Percentiles rank a stretch among this genome's conserved stretches.
Evolutionary conservation across 192 early-diverging fungal genomes (phyloP).

Genomic region (Pilobolus umbonatus): DNA sequence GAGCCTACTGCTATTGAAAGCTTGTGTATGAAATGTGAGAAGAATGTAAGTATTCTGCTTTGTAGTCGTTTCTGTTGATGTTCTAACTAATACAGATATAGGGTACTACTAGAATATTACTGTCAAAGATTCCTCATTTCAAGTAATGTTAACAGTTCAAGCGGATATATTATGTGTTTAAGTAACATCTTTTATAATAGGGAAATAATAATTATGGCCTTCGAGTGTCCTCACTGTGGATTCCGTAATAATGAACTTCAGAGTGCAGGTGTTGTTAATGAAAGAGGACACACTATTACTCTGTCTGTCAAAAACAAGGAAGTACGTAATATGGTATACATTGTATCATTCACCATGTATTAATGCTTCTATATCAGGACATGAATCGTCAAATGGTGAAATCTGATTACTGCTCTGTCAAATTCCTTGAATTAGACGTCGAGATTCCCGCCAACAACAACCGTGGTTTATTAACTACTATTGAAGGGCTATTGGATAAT

Average conservation of each 20-base stretch:
- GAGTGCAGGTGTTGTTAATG: conserved; percentile 75
- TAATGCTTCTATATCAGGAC: conserved; percentile 41
- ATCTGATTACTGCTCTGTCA: conserved; percentile 72
- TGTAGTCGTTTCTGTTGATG: no score
- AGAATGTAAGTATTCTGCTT: conserved; percentile 50
- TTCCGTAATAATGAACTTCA: conserved; percentile 88
- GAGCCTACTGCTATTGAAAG: conserved; percentile 81
- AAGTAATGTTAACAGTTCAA: no score
- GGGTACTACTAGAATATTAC: conserved; percentile 79
- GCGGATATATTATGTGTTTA: conserved; percentile 22
- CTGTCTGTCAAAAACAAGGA: conserved; percentile 59
- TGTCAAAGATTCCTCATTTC: conserved; percentile 93
- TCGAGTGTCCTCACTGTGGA: conserved; percentile 87
- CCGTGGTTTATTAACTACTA: conserved; percentile 79
- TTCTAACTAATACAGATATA: no score
- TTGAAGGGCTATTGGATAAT: conserved; percentile 77
- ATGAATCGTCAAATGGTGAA: conserved; percentile 91
- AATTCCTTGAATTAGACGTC: conserved; percentile 81
- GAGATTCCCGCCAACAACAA: conserved; percentile 77
- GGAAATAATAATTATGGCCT: conserved; percentile 69
- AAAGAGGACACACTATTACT: conserved; percentile 70
- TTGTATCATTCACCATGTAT: no score
- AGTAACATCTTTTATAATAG: conserved; percentile 5
- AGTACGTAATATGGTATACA: no score
- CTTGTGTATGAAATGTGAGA: conserved; percentile 85